phyloP scores from a whole-genome alignment of 2,329 filamentous ascomycete species.

The Pestalotiopsis sp. region DNA sequence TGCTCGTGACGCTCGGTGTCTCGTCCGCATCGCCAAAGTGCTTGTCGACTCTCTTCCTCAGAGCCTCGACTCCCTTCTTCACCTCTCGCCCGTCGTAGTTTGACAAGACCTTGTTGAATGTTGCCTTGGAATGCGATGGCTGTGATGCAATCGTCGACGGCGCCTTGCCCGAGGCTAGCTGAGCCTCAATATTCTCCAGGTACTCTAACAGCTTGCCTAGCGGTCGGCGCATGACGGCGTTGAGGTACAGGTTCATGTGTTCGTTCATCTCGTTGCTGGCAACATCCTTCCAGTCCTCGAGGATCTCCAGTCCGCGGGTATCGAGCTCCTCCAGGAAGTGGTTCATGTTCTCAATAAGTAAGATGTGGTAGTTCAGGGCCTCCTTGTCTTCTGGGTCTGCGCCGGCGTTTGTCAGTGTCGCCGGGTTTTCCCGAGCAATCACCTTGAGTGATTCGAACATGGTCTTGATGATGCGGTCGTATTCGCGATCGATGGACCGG shows the following conservation, averaged over 20 bases:
- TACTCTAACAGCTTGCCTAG: constrained; percentile 91
- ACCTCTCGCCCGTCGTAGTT: constrained; percentile 84
- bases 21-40: constrained; percentile 90
- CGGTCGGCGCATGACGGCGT: constrained; percentile 84
- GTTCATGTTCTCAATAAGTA: constrained; percentile 98
- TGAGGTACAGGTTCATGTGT: constrained; percentile 86
- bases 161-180: constrained; percentile 62
- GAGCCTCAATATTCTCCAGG: constrained; percentile 83
- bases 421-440: constrained; percentile 76
- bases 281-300: constrained; percentile 81
- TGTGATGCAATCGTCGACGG: constrained; percentile 72
- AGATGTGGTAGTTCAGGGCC: constrained; percentile 93
- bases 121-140: constrained; percentile 78
- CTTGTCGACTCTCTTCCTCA: constrained; percentile 93
- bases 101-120: constrained; percentile 85
- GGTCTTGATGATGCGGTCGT: constrained; percentile 84
- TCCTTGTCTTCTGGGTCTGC: constrained; percentile 86
- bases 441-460: constrained; percentile 98
- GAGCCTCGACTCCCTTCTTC: constrained; percentile 83
- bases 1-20: constrained; percentile 63
- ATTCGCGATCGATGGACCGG: constrained; percentile 81
- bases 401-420: constrained; percentile 45
- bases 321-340: constrained; percentile 94
- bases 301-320: constrained; percentile 70
- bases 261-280: constrained; percentile 80